phyloP scores from a whole-genome alignment of 176 grass and related monocot species.

The Phragmites australis region DNA sequence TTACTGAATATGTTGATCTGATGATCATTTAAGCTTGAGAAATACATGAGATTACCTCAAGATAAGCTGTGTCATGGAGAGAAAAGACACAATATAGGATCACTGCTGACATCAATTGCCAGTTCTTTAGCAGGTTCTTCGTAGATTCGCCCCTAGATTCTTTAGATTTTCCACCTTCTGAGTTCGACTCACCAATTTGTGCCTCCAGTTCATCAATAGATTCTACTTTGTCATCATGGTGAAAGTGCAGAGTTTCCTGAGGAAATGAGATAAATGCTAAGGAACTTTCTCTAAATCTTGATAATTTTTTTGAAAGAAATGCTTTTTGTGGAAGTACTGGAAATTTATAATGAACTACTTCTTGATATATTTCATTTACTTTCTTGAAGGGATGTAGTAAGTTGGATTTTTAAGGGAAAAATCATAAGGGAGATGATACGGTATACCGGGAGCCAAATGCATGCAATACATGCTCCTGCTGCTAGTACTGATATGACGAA shows the following conservation, averaged over 20 bases:
- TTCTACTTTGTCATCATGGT: conserved; percentile 52
- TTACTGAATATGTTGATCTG: background rate
- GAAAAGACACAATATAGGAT: conserved; percentile 59
- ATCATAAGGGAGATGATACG: background rate
- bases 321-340: background rate
- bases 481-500: conserved; percentile 64
- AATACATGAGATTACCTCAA: conserved; percentile 49
- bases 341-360: background rate
- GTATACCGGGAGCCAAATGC: conserved; percentile 72
- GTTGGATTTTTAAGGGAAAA: conserved; percentile 9
- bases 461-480: conserved; percentile 52
- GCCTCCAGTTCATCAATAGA: conserved; percentile 44
- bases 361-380: background rate
- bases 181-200: conserved; percentile 29
- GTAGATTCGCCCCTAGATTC: conserved; percentile 25
- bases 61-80: conserved; percentile 66
- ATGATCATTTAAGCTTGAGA: background rate
- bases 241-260: conserved; percentile 73
- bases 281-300: background rate
- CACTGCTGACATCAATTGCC: conserved; percentile 62
- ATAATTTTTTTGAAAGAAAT: background rate
- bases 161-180: conserved; percentile 32
- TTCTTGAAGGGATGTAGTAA: background rate
- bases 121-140: conserved; percentile 54
- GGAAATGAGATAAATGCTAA: background rate